Base-by-base conservation (phyloP, 1,284 basidiomycete genomes). In the Cryptococcus sp. region DNA sequence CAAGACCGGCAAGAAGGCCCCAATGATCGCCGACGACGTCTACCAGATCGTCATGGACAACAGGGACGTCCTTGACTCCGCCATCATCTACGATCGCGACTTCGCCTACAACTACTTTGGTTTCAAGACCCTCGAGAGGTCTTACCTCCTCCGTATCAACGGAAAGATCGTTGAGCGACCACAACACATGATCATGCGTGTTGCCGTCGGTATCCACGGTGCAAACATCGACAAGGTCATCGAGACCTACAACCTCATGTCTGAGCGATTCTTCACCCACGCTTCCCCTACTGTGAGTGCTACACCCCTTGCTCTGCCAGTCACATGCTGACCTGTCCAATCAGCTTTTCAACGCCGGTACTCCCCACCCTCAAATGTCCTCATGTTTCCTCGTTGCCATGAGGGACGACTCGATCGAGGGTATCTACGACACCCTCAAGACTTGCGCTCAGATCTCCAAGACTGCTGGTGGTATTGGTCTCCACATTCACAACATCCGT, bases 141-240 rank as follows among this genome's bases (percentile, higher is more conserved):
- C 95, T 4, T 99, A 99, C 80, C 86, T 99, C 8, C 87, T 99
- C 50, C 88, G 92, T 61, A 88, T 98, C 80, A 87, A 97, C 76
- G 92, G 92, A 57, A 91, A 91, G 71, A 91, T 96, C 50, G 95
- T 93, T 50, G 96, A 99, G 80, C 87, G 96, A 53, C 96, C 96
- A 38, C 95, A 99, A 75, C 96, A 99, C 80, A 92, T 99, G 88
- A 89, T 99, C 74, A 99, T 99, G 96, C 93, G 95, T 80, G 96
- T 99, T 55, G 91, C 95, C 49, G 91, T 99, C 51, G 96, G 95
- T 59, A 96, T 99, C 65, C 95, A 99, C 77, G 94, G 94, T 13
- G 74, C 81, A 25, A 90, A 98, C 78, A 85, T 98, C 62, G 92
- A 96, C 27, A 87, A 88, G 50, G 93, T 88, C 52, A 83, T 98